Percentiles rank a stretch among this genome's conserved stretches.
Conservation (phyloP, 1,284 basidiomycete species). For the Malassezia equina region DNA sequence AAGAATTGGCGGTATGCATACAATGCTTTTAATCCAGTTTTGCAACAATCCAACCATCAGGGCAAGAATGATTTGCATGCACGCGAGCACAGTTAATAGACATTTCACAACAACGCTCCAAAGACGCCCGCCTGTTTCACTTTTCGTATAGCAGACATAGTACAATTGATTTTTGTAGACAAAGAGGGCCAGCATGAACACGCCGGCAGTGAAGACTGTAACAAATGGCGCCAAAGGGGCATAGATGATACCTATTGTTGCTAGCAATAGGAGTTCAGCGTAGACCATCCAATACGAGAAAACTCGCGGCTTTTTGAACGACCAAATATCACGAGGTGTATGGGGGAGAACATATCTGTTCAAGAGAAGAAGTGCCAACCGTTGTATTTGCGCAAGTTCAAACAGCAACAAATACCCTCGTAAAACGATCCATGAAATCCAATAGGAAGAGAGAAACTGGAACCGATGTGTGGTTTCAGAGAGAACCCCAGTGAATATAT, state of each 20-base stretch:
- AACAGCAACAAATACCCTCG: constrained; percentile 88
- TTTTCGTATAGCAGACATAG: constrained; percentile 46
- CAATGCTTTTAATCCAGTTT: constrained; percentile 31
- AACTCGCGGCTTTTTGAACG: constrained; percentile 86
- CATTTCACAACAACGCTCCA: constrained; percentile 45
- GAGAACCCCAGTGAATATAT: constrained; percentile 11
- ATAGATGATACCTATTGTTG: constrained; percentile 42
- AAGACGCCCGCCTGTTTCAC: constrained; percentile 45
- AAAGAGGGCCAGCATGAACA: constrained; percentile 34
- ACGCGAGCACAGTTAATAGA: constrained; percentile 37
- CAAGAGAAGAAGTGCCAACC: constrained; percentile 73
- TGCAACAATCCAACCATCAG: constrained; percentile 31
- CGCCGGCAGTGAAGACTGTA: constrained; percentile 30
- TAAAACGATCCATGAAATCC: constrained; percentile 51
- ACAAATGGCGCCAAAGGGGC: constrained; percentile 39
- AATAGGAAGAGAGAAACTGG: constrained; percentile 40
- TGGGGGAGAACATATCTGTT: constrained; percentile 74
- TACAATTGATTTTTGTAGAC: constrained; percentile 48
- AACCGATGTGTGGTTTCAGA: constrained; percentile 35
- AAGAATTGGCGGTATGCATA: constrained; percentile 37
- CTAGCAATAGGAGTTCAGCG: constrained; percentile 43
- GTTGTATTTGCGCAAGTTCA: constrained; percentile 88
- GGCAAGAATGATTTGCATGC: constrained; percentile 44
- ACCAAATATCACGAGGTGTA: constrained; percentile 86
- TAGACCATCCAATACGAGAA: constrained; percentile 86